Conservation (phyloP, 1,139 yeast species). For the Eremothecium sinecaudum region DNA sequence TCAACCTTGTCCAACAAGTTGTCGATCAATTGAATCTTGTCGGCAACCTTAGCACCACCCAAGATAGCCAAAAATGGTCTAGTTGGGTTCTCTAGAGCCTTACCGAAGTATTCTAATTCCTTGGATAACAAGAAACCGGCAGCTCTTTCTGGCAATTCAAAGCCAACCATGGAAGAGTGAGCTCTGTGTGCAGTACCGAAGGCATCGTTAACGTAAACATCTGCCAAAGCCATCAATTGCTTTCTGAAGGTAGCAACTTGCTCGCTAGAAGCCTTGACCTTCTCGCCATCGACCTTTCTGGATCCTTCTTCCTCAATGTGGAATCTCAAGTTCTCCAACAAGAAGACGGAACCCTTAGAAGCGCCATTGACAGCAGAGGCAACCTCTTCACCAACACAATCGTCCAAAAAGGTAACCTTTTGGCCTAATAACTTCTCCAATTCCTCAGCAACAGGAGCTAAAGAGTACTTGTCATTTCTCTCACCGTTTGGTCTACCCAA, state of each 20-base stretch:
- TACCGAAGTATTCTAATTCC: conserved; percentile 92
- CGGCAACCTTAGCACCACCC: conserved; percentile 98
- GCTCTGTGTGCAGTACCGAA: conserved; percentile 99
- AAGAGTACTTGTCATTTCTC: conserved; percentile 68
- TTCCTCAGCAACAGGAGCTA: conserved; percentile 86
- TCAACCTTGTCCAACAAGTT: conserved; percentile 93
- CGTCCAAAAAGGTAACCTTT: conserved; percentile 67
- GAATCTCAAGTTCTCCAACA: conserved; percentile 92
- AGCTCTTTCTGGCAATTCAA: conserved; percentile 87
- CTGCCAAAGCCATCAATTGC: conserved; percentile 81
- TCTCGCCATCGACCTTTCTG: conserved; percentile 76
- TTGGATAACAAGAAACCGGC: conserved; percentile 96
- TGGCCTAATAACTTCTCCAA: conserved; percentile 62
- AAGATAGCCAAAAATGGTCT: conserved; percentile 96
- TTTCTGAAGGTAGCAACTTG: conserved; percentile 78
- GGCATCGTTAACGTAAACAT: conserved; percentile 93
- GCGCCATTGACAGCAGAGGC: conserved; percentile 66
- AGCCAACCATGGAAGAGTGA: conserved; percentile 96
- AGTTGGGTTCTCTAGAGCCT: conserved; percentile 92
- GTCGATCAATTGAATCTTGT: conserved; percentile 94
- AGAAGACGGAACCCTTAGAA: conserved; percentile 52
- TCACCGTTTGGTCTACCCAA: conserved; percentile 98
- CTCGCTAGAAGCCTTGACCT: conserved; percentile 80
- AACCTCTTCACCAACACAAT: conserved; percentile 84
- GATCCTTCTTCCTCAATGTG: conserved; percentile 96